phyloP scores from a whole-genome alignment of 176 grass and related monocot genomes.

The Aegilops umbellulata region DNA sequence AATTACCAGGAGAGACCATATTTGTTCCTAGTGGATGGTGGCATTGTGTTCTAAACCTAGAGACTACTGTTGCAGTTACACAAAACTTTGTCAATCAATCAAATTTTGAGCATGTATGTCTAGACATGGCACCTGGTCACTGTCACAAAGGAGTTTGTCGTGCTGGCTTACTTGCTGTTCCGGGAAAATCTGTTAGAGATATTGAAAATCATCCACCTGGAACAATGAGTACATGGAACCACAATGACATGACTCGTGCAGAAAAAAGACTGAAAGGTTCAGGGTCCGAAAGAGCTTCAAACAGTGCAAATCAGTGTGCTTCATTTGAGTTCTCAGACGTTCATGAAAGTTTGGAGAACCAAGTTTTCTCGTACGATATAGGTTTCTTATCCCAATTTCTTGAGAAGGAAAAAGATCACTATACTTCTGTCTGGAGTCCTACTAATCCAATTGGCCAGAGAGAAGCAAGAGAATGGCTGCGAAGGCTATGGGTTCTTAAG shows the following conservation, averaged over 20 bases:
- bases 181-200: conserved; percentile 36
- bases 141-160: conserved; percentile 90
- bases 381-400: conserved; percentile 79
- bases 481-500: conserved; percentile 89
- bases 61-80: conserved; percentile 84
- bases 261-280: conserved; percentile 75
- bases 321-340: conserved; percentile 43
- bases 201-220: conserved; percentile 29
- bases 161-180: conserved; percentile 84
- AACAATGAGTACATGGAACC: conserved; percentile 45
- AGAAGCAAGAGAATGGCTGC: conserved; percentile 95
- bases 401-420: conserved; percentile 87
- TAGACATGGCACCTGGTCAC: conserved; percentile 93
- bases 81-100: conserved; percentile 90
- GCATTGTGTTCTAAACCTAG: conserved; percentile 98
- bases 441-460: conserved; percentile 89
- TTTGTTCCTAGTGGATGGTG: conserved; percentile 99
- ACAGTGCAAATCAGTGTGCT: conserved; percentile 31
- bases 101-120: conserved; percentile 91
- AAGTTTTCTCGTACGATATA: conserved; percentile 77
- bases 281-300: conserved; percentile 23
- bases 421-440: conserved; percentile 82
- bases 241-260: conserved; percentile 55
- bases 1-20: conserved; percentile 93
- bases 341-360: conserved; percentile 41